These are phyloP conservation scores for Cutaneotrichosporon sp. DNA, from an alignment of 1,284 basidiomycete species.

Conservation along the genomic window DNA sequence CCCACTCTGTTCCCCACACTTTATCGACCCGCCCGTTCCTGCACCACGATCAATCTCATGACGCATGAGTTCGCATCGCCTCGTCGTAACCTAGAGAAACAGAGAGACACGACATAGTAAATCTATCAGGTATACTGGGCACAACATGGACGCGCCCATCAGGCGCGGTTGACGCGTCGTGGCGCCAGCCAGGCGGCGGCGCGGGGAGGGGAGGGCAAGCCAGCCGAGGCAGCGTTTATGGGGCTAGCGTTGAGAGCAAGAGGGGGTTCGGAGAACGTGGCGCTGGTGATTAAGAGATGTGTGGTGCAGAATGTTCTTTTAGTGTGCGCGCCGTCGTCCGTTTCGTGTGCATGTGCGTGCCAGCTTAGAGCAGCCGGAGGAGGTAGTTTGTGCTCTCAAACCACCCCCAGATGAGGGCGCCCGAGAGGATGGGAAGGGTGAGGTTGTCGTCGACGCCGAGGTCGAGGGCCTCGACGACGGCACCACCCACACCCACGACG, in stretches of 20 bases:
- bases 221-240: not conserved
- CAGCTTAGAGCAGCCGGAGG: constrained; percentile 16
- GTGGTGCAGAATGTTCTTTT: no score
- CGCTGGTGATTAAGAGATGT: constrained; percentile 4
- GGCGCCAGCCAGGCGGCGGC: not conserved
- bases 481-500: constrained; percentile 74
- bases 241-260: not conserved
- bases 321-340: not conserved
- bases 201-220: not conserved
- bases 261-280: not conserved
- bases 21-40: not conserved
- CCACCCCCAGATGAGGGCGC: constrained; percentile 69
- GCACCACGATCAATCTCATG: not conserved
- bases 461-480: constrained; percentile 81
- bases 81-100: constrained; percentile 4
- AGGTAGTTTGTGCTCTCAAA: constrained; percentile 43
- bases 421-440: constrained; percentile 86
- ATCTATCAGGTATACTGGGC: constrained; percentile 12
- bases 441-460: constrained; percentile 92
- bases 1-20: no score
- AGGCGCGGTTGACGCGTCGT: constrained; percentile 3
- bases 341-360: not conserved
- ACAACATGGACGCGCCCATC: not conserved
- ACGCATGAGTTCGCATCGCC: constrained; percentile 1
- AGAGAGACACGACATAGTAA: not conserved